Percentiles rank a stretch among this genome's conserved stretches.
phyloP scores from a whole-genome alignment of 441 rosid genomes.

The Aleurites moluccanus region DNA sequence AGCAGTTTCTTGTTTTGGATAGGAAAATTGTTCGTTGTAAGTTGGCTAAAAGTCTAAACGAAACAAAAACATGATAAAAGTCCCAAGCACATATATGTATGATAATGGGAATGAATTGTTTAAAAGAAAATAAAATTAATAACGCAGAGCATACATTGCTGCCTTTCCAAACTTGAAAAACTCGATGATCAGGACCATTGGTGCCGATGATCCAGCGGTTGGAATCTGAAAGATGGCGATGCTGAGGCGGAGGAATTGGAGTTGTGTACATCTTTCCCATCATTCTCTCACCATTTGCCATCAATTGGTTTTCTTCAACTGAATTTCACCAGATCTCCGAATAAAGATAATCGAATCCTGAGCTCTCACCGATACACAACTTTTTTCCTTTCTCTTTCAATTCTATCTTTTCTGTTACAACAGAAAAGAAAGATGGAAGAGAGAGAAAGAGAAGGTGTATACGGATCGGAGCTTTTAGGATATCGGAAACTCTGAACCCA shows the following conservation, averaged over 20 bases:
- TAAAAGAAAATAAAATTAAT: background rate
- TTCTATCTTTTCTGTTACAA: background rate
- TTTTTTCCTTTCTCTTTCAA: background rate
- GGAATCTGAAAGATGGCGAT: constrained; percentile 43
- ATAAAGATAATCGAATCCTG: background rate
- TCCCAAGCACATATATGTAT: background rate
- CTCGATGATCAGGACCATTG: constrained; percentile 31
- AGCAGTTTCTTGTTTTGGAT: background rate
- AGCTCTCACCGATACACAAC: constrained; percentile 1
- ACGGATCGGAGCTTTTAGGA: constrained; percentile 9
- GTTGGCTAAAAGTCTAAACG: background rate
- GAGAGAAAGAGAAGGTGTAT: background rate
- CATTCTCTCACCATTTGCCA: constrained; percentile 15
- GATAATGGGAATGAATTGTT: background rate
- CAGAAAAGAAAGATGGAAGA: background rate
- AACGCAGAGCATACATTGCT: constrained; percentile 38
- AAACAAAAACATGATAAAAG: too few species aligned
- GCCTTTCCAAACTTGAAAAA: constrained; percentile 67
- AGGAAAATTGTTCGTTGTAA: background rate
- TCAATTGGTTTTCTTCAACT: background rate
- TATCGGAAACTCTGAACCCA: too few species aligned
- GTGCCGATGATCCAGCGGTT: constrained; percentile 35
- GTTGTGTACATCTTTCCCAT: constrained; percentile 30
- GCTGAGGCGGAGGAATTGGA: constrained; percentile 23
- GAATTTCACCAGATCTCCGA: constrained; percentile 12